phyloP scores from a whole-genome alignment of 1,139 yeast genomes.

The Debaryomyces fabryi region DNA sequence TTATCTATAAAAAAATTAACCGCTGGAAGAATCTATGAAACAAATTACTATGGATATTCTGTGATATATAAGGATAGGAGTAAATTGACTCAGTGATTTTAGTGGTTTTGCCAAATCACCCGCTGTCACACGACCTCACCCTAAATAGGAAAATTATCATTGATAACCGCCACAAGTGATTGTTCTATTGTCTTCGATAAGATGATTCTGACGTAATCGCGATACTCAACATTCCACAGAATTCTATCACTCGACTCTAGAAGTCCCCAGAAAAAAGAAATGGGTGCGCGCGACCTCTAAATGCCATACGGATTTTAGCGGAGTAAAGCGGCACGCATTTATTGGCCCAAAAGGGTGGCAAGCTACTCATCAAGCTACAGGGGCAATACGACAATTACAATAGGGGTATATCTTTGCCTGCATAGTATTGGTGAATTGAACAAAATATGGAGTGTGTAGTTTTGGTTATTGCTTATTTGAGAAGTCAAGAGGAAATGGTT shows the following conservation, averaged over 20 bases:
- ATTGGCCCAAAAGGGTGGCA: not conserved
- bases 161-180: constrained; percentile 1
- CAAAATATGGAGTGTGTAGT: not conserved
- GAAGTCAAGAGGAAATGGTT: not conserved
- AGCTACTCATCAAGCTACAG: not conserved
- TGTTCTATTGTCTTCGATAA: constrained; percentile 5
- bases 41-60: not conserved
- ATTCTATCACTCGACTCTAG: not conserved
- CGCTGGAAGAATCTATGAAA: not conserved
- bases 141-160: constrained; percentile 1
- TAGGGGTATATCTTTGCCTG: not conserved
- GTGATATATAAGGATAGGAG: constrained; percentile 6
- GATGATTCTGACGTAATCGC: not conserved
- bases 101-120: constrained; percentile 2
- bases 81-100: constrained; percentile 5
- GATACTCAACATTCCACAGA: constrained; percentile 17
- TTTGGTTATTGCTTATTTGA: not conserved
- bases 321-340: not conserved
- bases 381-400: not conserved
- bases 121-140: constrained; percentile 5
- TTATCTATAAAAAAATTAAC: constrained; percentile 1
- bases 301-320: not conserved
- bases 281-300: not conserved
- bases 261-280: not conserved
- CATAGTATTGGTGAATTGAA: not conserved